Evolutionary conservation across 169 alveolate genomes (phyloP).

Genomic region (Plasmodium sp.): DNA sequence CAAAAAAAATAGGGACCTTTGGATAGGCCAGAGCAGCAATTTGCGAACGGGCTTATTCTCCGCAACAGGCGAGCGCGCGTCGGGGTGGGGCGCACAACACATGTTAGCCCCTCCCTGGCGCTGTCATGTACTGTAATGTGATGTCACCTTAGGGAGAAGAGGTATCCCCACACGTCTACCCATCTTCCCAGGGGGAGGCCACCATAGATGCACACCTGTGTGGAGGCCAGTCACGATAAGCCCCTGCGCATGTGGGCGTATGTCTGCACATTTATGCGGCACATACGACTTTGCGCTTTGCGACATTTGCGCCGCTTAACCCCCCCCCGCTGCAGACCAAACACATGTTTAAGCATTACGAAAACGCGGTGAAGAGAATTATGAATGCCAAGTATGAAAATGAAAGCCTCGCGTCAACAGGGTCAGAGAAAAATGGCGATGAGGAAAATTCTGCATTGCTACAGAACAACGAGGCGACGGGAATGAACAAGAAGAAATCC

Average conservation of each 20-base stretch:
- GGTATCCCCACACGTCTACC: neutral
- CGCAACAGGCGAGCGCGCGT: neutral
- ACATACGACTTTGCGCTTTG: no score
- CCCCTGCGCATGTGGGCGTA: neutral
- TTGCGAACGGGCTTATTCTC: neutral
- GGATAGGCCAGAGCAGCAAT: neutral
- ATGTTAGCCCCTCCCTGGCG: neutral
- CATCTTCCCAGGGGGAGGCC: neutral
- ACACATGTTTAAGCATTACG: constrained; percentile 19
- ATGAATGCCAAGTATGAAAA: constrained; percentile 62
- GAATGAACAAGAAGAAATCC: constrained; percentile 3
- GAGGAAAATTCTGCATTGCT: constrained; percentile 41
- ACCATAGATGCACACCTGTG: neutral
- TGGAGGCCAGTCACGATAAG: neutral
- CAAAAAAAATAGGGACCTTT: neutral
- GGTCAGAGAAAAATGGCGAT: constrained; percentile 36
- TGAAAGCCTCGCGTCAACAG: constrained; percentile 58
- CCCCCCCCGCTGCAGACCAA: neutral
- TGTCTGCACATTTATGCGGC: neutral
- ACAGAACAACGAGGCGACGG: neutral
- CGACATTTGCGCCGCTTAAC: no score
- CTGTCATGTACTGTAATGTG: neutral
- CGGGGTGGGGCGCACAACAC: neutral
- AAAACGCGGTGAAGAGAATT: constrained; percentile 23
- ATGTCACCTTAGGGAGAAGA: neutral